These are phyloP conservation scores for Phenoliferia sp. DNA, from an alignment of 1,284 basidiomycete species.

Conservation along the genomic window DNA sequence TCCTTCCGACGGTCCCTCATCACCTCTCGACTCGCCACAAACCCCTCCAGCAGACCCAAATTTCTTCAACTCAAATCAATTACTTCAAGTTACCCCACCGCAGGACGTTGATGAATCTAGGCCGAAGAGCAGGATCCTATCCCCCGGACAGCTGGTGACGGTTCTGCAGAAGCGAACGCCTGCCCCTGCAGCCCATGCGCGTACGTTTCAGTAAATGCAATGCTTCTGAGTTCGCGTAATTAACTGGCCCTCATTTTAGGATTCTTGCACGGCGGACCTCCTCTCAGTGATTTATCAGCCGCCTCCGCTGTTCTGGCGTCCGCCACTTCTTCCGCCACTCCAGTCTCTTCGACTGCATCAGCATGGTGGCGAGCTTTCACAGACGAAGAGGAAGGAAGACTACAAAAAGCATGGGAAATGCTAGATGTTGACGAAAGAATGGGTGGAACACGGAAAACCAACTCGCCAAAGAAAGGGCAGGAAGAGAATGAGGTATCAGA, in stretches of 20 bases:
- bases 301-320: conserved; percentile 19
- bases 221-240: neutral
- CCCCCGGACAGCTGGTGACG: neutral
- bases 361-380: conserved; percentile 33
- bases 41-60: no score
- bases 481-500: conserved; percentile 9
- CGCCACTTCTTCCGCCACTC: neutral
- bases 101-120: no score
- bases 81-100: no score
- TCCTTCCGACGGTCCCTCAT: no score
- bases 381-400: conserved; percentile 30
- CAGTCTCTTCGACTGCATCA: conserved; percentile 13
- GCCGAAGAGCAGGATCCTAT: neutral
- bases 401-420: conserved; percentile 28
- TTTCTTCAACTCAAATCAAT: no score
- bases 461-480: conserved; percentile 4
- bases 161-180: neutral
- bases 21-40: no score
- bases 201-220: neutral
- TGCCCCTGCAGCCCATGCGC: neutral
- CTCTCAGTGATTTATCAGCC: conserved; percentile 24
- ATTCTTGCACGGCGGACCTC: conserved; percentile 27
- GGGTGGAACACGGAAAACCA: conserved; percentile 3
- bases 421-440: conserved; percentile 13
- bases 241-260: neutral